Percentiles rank a stretch among this genome's conserved stretches.
These are phyloP conservation scores for Blastocystis sp. DNA, from an alignment of 352 stramenopile species.

Conservation along the genomic window DNA sequence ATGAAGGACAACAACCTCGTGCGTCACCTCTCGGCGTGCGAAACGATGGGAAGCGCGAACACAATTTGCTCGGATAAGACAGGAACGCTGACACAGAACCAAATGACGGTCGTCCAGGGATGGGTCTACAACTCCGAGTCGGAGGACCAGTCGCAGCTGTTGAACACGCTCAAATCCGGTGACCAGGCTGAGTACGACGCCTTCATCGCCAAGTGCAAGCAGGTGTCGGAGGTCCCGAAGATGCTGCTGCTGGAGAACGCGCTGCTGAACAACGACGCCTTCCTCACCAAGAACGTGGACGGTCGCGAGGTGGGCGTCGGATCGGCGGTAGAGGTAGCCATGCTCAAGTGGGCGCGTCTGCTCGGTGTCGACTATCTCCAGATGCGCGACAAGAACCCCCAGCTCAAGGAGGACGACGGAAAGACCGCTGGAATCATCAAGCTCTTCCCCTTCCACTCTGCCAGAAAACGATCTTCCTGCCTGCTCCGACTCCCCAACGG, in stretches of 20 bases:
- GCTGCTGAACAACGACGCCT: constrained; percentile 54
- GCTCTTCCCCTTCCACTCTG: constrained; percentile 49
- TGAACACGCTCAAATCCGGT: constrained; percentile 30
- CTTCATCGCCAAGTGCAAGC: constrained; percentile 48
- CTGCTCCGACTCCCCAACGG: constrained; percentile 42
- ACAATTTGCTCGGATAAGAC: constrained; percentile 95
- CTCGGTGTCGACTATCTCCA: constrained; percentile 34
- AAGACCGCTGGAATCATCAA: constrained; percentile 47
- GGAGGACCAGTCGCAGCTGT: constrained; percentile 62
- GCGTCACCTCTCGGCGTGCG: constrained; percentile 72
- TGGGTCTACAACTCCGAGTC: constrained; percentile 59
- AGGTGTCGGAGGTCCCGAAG: background rate
- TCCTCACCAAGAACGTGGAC: constrained; percentile 33
- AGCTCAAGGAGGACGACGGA: constrained; percentile 36
- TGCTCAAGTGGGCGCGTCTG: constrained; percentile 45
- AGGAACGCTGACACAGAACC: constrained; percentile 86
- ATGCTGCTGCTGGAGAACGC: constrained; percentile 43
- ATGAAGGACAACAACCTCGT: constrained; percentile 76
- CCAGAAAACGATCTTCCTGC: constrained; percentile 42
- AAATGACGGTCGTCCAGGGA: constrained; percentile 80
- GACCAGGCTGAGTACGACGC: constrained; percentile 34
- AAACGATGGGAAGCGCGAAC: constrained; percentile 82
- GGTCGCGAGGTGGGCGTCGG: constrained; percentile 38
- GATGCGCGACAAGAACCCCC: background rate
- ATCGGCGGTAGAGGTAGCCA: constrained; percentile 41